These are phyloP conservation scores for Syncephalastrum monosporum DNA, from an alignment of 371 early-diverging fungal species.

Conservation along the genomic window DNA sequence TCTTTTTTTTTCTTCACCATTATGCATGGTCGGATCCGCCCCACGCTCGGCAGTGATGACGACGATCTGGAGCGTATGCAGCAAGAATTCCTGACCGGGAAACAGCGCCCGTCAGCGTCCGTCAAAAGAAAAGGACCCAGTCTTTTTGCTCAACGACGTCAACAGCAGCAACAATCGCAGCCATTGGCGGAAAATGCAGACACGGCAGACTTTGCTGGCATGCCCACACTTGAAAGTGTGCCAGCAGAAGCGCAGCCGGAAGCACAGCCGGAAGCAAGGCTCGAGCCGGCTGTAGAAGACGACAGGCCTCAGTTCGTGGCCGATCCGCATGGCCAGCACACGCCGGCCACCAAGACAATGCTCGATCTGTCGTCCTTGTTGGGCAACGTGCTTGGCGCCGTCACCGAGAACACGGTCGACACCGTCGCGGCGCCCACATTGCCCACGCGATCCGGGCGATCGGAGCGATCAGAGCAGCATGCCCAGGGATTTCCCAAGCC, in stretches of 20 bases:
- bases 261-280: background rate
- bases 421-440: constrained; percentile 25
- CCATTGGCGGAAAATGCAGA: background rate
- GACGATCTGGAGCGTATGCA: constrained; percentile 60
- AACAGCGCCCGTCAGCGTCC: constrained; percentile 47
- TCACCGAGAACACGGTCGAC: constrained; percentile 44
- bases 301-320: too few relatives aligned
- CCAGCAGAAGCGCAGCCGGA: constrained; percentile 1
- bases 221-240: constrained; percentile 14
- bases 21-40: constrained; percentile 26
- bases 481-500: constrained; percentile 56
- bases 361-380: constrained; percentile 48
- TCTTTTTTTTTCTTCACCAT: background rate
- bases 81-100: constrained; percentile 48
- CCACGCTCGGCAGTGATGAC: constrained; percentile 11
- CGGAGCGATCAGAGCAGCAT: constrained; percentile 25
- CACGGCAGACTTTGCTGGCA: constrained; percentile 13
- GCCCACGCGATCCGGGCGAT: constrained; percentile 10
- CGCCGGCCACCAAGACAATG: constrained; percentile 40
- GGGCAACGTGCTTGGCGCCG: constrained; percentile 45
- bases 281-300: too few relatives aligned
- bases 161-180: constrained; percentile 1
- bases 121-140: constrained; percentile 36
- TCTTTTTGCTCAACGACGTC: constrained; percentile 42
- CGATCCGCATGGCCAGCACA: constrained; percentile 11